Evolutionary conservation across 345 rosid genomes (phyloP), one percentile per base, ranked within the genome.

Genomic region (Hibiscus syriacus): DNA sequence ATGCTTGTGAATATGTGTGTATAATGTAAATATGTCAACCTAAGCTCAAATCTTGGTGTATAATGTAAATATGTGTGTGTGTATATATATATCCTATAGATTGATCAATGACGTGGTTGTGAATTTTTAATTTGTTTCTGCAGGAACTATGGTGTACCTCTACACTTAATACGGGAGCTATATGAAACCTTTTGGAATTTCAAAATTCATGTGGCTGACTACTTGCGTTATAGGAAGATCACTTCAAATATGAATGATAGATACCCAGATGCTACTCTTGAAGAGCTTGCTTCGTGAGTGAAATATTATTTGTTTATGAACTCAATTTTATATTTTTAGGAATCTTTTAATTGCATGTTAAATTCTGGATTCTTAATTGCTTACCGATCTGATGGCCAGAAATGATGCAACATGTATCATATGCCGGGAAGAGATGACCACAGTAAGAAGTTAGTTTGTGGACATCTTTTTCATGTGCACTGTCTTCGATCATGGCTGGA

Each of bases 211-310:
- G 80, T 92, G 78, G 87, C 97, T 69, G 98, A 92, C 84, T 92
- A 83, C 70, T 72, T 90, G 61, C 92, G 92, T 36, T 92, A 90
- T 52, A 86, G 96, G 55, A 90, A 85, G 83, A 90, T 90, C 80
- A 84, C 98, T 75, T 92, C 98, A 58, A 92, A 92, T 76, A 92
- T 92, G 98, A 92, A 92, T 79, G 97, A 90, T 68, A 83, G 92
- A 67, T 92, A 90, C 77, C 93, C 94, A 41, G 96, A 92, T 75
- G 98, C 97, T 34, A 82, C 96, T 58, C 84, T 87, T 52, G 98
- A 88, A 79, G 98, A 92, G 80, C 90, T 92, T 62, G 76, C 70
- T 72, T 78, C 71, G 98, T 92, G 66, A 87, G 96, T 80, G 74
- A 22, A 30, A 30, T 45, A 45, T 1, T 52, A 38, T 57, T 22